Conservation (phyloP, 306 rosid species). For the Dalbergia oliveri region DNA sequence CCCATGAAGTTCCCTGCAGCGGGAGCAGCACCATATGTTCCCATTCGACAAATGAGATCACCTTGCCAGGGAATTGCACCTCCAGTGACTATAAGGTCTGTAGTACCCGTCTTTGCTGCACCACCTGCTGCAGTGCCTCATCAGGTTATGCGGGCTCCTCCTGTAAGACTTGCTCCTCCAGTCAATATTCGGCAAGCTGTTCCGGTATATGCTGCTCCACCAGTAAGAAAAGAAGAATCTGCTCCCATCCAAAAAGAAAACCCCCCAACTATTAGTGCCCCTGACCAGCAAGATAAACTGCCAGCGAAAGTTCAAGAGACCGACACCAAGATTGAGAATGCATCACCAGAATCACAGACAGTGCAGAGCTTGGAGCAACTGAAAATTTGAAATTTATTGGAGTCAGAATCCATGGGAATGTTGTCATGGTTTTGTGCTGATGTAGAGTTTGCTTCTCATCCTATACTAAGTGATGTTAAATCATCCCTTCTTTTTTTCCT, state of each 20-base stretch:
- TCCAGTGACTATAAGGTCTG: conserved; percentile 77
- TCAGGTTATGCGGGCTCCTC: conserved; percentile 58
- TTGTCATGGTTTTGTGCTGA: conserved; percentile 67
- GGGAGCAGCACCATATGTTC: conserved; percentile 86
- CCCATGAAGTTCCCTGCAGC: conserved; percentile 75
- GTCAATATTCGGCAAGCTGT: conserved; percentile 83
- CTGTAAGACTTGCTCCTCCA: conserved; percentile 72
- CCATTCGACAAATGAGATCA: conserved; percentile 76
- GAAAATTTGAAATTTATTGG: conserved; percentile 65
- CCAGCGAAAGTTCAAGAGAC: conserved; percentile 56
- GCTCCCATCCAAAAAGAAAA: conserved; percentile 50
- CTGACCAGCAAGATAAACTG: conserved; percentile 42
- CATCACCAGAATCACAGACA: conserved; percentile 54
- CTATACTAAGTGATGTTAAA: conserved; percentile 61
- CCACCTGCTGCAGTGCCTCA: conserved; percentile 66
- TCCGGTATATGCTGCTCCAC: conserved; percentile 82
- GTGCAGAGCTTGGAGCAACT: conserved; percentile 66
- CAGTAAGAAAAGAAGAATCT: conserved; percentile 62
- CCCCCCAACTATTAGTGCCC: conserved; percentile 43
- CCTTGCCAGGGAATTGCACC: conserved; percentile 87
- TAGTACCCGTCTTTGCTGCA: conserved; percentile 82
- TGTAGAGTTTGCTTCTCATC: conserved; percentile 56
- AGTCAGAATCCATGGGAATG: conserved; percentile 54
- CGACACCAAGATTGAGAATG: conserved; percentile 47
- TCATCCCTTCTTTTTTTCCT: conserved; percentile 50